A percentile compares a stretch with the other conserved stretches of the same genome.
Conservation (phyloP, 208 protist genomes). For the Crithidia brevicula region DNA sequence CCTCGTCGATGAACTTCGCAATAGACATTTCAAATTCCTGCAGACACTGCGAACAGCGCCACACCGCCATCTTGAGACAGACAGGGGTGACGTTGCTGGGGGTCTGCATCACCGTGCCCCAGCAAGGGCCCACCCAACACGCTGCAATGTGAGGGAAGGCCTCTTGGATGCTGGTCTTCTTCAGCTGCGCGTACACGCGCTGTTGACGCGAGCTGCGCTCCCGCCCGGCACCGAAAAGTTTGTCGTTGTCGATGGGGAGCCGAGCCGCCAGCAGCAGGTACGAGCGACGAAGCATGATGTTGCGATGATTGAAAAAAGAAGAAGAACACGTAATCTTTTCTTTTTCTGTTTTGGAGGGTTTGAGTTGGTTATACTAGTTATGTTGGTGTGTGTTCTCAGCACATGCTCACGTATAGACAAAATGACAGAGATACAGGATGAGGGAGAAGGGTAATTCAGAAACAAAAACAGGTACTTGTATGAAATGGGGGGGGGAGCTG, state of each 20-base stretch:
- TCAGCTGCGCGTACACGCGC: conserved; percentile 61
- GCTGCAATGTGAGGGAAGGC: conserved; percentile 87
- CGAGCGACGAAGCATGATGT: conserved; percentile 8
- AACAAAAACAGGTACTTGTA: no score
- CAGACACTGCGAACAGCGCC: conserved; percentile 82
- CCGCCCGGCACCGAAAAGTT: conserved; percentile 65
- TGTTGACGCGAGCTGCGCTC: conserved; percentile 56
- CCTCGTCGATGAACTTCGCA: conserved; percentile 66
- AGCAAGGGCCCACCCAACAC: conserved; percentile 88
- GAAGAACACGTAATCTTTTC: not conserved
- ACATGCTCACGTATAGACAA: not conserved
- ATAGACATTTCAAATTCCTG: conserved; percentile 86
- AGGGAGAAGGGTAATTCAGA: no score
- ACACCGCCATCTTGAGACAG: conserved; percentile 75
- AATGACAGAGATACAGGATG: no score
- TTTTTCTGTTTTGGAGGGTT: not conserved
- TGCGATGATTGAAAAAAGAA: not conserved
- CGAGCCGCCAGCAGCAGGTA: conserved; percentile 1
- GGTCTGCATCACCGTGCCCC: conserved; percentile 87
- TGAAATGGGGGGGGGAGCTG: no score
- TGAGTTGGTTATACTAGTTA: no score
- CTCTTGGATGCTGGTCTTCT: conserved; percentile 64
- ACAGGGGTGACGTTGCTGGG: conserved; percentile 71
- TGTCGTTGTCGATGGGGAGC: conserved; percentile 35
- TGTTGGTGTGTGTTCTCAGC: no score